phyloP scores from a whole-genome alignment of 495 filamentous ascomycete genomes.

The Penicillium psychrofluorescens region DNA sequence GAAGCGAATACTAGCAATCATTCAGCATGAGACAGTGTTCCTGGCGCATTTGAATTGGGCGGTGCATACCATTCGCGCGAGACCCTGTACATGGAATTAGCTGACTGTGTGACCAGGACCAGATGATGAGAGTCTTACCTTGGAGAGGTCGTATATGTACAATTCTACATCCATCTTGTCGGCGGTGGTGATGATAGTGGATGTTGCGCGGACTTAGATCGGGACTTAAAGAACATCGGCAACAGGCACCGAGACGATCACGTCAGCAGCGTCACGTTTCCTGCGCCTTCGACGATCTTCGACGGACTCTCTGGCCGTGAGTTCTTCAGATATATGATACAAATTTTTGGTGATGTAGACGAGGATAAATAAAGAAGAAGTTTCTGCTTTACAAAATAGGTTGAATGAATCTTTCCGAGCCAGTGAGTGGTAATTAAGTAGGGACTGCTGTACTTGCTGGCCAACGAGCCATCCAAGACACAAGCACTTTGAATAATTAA shows the following conservation, averaged over 20 bases:
- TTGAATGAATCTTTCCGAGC: too few species aligned
- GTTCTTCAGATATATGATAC: too few species aligned
- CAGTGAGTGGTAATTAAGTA: too few species aligned
- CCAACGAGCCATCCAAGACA: too few species aligned
- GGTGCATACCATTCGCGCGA: slow-evolving; percentile 39
- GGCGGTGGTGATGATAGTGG: too few species aligned
- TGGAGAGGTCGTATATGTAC: slow-evolving; percentile 90
- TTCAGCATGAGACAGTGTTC: slow-evolving; percentile 5
- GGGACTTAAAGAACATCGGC: not conserved
- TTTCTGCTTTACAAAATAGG: too few species aligned
- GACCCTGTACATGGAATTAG: slow-evolving; percentile 26
- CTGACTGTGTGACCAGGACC: not conserved
- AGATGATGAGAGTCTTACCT: slow-evolving; percentile 33
- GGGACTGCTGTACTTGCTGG: too few species aligned
- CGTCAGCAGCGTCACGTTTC: slow-evolving; percentile 28
- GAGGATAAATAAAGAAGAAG: too few species aligned
- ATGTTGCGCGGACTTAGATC: too few species aligned
- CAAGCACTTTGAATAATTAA: too few species aligned
- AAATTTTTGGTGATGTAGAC: too few species aligned
- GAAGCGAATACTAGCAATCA: slow-evolving; percentile 37
- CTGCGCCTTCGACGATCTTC: slow-evolving; percentile 18
- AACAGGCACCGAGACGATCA: slow-evolving; percentile 24
- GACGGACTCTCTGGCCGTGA: not conserved
- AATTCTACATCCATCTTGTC: slow-evolving; percentile 74
- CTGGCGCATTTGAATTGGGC: not conserved